These are phyloP conservation scores for Leccinum variicolor DNA, from an alignment of 768 basidiomycete species.

Conservation along the genomic window DNA sequence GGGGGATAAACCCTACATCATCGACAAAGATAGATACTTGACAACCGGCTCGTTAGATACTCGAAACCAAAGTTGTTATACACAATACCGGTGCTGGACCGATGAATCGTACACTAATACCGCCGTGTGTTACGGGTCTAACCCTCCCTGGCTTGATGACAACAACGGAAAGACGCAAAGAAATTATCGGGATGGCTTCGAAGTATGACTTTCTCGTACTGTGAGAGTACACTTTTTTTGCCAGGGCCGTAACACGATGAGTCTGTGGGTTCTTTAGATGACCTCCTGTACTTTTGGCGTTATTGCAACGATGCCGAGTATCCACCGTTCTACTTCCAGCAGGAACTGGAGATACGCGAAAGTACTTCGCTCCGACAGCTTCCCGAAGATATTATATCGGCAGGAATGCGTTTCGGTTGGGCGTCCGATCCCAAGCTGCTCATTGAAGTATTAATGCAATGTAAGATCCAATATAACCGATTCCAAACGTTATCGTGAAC, in stretches of 20 bases:
- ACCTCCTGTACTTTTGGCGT: constrained; percentile 35
- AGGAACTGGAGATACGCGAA: constrained; percentile 60
- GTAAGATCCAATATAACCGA: constrained; percentile 34
- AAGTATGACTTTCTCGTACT: constrained; percentile 72
- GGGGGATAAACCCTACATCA: constrained; percentile 61
- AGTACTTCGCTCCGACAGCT: constrained; percentile 78
- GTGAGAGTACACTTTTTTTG: constrained; percentile 47
- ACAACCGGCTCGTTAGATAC: constrained; percentile 63
- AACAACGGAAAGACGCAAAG: constrained; percentile 55
- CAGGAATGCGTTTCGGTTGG: constrained; percentile 73
- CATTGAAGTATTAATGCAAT: constrained; percentile 54
- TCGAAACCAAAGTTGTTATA: constrained; percentile 71
- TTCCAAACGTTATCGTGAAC: background rate
- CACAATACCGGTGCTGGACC: constrained; percentile 52
- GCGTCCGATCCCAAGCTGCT: constrained; percentile 61
- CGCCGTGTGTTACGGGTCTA: constrained; percentile 59
- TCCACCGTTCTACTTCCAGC: constrained; percentile 70
- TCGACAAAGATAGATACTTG: constrained; percentile 59
- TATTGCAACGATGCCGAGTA: background rate
- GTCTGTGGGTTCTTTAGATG: constrained; percentile 40
- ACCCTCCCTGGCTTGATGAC: constrained; percentile 78
- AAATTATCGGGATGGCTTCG: constrained; percentile 59
- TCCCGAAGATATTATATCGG: constrained; percentile 71
- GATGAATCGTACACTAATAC: background rate
- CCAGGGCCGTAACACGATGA: background rate